Evolutionary conservation across 179 eudicot genomes (phyloP).

Genomic region (Spergularia azorica): DNA sequence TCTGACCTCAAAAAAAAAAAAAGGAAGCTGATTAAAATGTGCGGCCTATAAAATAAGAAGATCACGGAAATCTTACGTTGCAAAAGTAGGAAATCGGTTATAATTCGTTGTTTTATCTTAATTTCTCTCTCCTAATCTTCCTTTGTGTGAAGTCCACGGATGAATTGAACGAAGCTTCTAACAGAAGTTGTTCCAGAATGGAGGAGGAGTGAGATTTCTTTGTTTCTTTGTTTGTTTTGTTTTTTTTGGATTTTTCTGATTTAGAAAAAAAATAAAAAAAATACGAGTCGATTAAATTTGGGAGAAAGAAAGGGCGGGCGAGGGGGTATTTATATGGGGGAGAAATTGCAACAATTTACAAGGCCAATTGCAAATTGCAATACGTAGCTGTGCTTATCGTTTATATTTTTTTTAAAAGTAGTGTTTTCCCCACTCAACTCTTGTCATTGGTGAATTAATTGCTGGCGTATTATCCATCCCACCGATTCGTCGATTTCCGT

Average conservation of each 20-base stretch:
- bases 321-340: neutral
- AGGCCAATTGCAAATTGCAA: neutral
- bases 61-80: neutral
- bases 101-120: neutral
- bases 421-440: too few relatives aligned
- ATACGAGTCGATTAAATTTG: neutral
- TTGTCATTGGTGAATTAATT: too few relatives aligned
- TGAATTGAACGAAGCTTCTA: neutral
- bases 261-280: neutral
- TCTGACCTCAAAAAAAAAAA: neutral
- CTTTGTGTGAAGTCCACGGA: constrained; percentile 11
- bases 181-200: neutral
- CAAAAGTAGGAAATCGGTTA: neutral
- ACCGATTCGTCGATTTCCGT: too few relatives aligned
- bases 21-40: too few relatives aligned
- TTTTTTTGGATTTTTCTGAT: too few relatives aligned
- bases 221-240: too few relatives aligned
- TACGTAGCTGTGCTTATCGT: neutral
- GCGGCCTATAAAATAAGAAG: neutral
- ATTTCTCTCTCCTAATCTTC: neutral
- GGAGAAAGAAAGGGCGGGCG: neutral
- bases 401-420: neutral
- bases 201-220: neutral
- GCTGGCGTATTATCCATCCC: too few relatives aligned
- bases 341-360: neutral